A percentile compares a stretch with the other conserved stretches of the same genome.
Conservation (phyloP, 176 grass and related monocot species). For the Dendrocalamus sinicus region DNA sequence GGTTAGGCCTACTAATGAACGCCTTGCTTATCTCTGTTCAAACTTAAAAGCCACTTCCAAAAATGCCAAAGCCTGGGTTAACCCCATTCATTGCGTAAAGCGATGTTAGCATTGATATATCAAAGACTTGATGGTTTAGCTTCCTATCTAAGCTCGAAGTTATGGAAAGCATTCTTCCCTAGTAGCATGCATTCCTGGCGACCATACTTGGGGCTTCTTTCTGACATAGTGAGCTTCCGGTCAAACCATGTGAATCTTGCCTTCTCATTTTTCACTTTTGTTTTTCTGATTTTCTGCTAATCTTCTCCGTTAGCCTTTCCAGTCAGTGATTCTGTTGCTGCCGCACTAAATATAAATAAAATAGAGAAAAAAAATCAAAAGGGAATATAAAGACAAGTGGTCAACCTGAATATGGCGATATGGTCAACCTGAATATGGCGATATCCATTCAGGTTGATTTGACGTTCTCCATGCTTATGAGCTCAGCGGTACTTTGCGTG, state of each 20-base stretch:
- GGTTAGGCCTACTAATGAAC: no score
- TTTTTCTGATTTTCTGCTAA: neutral
- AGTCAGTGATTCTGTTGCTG: neutral
- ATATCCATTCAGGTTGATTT: slow-evolving; percentile 47
- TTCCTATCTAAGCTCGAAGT: no score
- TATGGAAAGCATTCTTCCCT: neutral
- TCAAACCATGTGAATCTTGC: neutral
- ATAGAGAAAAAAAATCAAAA: neutral
- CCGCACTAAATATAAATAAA: neutral
- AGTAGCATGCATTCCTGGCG: neutral
- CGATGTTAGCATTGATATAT: no score
- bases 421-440: slow-evolving; percentile 33
- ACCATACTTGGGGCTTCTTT: neutral
- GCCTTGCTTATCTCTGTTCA: neutral
- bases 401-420: slow-evolving; percentile 39
- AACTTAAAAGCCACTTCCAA: neutral
- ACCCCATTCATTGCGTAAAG: no score
- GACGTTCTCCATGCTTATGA: slow-evolving; percentile 50
- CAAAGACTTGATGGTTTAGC: no score
- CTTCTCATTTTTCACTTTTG: neutral
- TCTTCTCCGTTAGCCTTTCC: neutral
- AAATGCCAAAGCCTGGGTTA: no score
- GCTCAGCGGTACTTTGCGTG: slow-evolving; percentile 39
- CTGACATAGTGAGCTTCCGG: neutral
- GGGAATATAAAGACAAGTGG: neutral